phyloP scores from a whole-genome alignment of 768 basidiomycete genomes.

The Dioszegia hungarica region DNA sequence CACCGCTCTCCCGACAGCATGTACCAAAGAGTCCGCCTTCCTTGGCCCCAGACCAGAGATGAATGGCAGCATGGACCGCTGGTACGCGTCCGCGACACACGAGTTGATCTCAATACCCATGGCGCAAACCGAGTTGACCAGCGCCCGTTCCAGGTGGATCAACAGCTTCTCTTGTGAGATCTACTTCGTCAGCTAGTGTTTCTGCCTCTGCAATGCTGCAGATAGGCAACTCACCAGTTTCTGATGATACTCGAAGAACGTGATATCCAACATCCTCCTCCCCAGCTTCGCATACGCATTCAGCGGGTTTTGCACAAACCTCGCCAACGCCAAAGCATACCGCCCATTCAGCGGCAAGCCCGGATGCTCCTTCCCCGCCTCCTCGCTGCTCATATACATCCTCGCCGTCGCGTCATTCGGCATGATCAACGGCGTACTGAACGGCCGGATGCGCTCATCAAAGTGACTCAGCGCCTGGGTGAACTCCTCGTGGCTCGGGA shows the following conservation, averaged over 20 bases:
- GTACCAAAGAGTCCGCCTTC: conserved; percentile 78
- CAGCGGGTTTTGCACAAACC: conserved; percentile 87
- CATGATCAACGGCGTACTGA: conserved; percentile 58
- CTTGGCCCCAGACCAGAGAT: conserved; percentile 90
- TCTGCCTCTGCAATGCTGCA: not conserved
- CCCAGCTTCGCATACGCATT: conserved; percentile 92
- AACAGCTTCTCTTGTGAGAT: conserved; percentile 80
- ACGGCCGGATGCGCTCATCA: conserved; percentile 19
- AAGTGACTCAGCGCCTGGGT: conserved; percentile 18
- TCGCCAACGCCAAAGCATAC: conserved; percentile 89
- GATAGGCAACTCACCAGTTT: conserved; percentile 60
- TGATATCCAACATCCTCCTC: conserved; percentile 71
- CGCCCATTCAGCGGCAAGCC: conserved; percentile 70
- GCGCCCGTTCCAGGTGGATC: conserved; percentile 70
- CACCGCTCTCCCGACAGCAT: conserved; percentile 67
- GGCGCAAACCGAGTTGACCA: conserved; percentile 85
- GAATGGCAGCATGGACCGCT: conserved; percentile 80
- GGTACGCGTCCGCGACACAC: conserved; percentile 80
- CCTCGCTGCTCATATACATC: conserved; percentile 83
- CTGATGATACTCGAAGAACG: conserved; percentile 79
- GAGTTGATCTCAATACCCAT: conserved; percentile 96
- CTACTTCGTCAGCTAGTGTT: conserved; percentile 52
- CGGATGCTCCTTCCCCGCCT: conserved; percentile 77
- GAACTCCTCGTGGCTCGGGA: conserved; percentile 30
- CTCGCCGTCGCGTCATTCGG: conserved; percentile 87